These are phyloP conservation scores for Mycena rebaudengoi DNA, from an alignment of 768 basidiomycete genomes.

Conservation along the genomic window DNA sequence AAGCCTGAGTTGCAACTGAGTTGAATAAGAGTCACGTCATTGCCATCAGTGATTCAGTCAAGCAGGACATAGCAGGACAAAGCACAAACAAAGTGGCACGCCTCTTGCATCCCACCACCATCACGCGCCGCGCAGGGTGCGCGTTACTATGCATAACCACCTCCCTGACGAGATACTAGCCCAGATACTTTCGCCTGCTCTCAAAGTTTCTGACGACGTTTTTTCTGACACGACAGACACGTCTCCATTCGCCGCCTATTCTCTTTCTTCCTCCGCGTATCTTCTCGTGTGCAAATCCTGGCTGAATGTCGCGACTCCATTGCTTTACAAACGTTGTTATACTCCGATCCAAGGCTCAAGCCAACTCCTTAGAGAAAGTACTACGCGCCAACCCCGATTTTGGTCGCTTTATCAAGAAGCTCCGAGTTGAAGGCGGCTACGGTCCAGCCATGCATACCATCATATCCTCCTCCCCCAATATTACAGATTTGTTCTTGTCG, in stretches of 20 bases:
- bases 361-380: background rate
- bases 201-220: background rate
- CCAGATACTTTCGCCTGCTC: slow-evolving; percentile 16
- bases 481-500: background rate
- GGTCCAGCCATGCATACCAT: slow-evolving; percentile 14
- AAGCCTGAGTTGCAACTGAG: too few species aligned
- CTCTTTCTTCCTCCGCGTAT: background rate
- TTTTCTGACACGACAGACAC: background rate
- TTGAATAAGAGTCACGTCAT: too few species aligned
- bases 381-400: background rate
- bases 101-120: too few species aligned
- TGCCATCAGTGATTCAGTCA: too few species aligned
- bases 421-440: slow-evolving; percentile 30
- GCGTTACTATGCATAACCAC: too few species aligned
- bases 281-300: background rate
- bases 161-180: slow-evolving; percentile 13
- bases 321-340: background rate
- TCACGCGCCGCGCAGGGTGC: too few species aligned
- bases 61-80: too few species aligned
- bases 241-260: background rate
- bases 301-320: background rate
- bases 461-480: background rate
- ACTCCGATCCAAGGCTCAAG: background rate
- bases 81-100: too few species aligned
- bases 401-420: slow-evolving; percentile 28